These are phyloP conservation scores for Rhodomyrtus tomentosa DNA, from an alignment of 345 rosid genomes.

Conservation along the genomic window DNA sequence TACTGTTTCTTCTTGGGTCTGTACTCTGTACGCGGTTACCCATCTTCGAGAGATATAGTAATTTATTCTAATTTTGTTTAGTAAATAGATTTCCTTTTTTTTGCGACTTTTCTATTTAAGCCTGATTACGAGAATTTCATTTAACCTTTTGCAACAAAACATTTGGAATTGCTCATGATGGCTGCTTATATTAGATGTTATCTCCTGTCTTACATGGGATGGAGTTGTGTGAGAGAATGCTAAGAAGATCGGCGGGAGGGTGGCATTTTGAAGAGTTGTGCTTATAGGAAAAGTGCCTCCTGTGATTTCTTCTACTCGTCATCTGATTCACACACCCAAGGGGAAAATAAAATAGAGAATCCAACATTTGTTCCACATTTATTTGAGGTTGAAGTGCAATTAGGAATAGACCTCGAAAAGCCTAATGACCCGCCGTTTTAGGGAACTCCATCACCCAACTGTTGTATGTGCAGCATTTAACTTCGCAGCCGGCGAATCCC, in stretches of 20 bases:
- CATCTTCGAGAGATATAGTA: neutral
- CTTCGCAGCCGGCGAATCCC: slow-evolving; percentile 20
- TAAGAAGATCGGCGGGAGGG: neutral
- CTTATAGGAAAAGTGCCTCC: neutral
- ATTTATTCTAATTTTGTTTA: neutral
- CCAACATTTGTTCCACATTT: neutral
- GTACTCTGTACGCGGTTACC: neutral
- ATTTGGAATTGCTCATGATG: neutral
- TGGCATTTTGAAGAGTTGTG: neutral
- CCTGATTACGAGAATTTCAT: neutral
- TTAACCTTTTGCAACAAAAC: neutral
- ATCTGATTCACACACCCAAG: neutral
- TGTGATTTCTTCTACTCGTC: neutral
- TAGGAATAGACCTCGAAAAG: neutral
- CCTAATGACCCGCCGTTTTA: neutral
- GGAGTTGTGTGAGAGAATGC: neutral
- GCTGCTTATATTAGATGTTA: neutral
- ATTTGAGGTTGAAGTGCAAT: neutral
- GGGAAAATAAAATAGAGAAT: neutral
- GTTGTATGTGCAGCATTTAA: slow-evolving; percentile 7
- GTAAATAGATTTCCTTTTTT: neutral
- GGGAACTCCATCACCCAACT: slow-evolving; percentile 19
- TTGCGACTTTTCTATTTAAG: neutral
- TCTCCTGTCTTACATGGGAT: neutral
- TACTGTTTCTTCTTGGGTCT: neutral